These are phyloP conservation scores for Pestalotiopsis sp. DNA, from an alignment of 2,329 filamentous ascomycete species.

Conservation along the genomic window DNA sequence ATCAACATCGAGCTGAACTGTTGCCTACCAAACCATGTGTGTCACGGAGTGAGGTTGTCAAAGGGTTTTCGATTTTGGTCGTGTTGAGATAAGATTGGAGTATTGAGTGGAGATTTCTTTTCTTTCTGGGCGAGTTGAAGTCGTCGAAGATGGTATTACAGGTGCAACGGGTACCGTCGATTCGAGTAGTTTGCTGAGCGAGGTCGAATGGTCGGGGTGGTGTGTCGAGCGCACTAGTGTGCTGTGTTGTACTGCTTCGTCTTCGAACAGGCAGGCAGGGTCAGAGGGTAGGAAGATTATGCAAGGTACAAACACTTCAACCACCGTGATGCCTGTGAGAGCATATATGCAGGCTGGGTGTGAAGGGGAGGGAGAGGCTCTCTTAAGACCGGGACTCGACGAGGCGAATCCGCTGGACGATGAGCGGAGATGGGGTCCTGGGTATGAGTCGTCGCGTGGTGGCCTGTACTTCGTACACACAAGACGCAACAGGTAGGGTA, in stretches of 20 bases:
- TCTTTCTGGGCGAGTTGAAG: not conserved
- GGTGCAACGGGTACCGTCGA: not conserved
- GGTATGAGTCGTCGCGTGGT: conserved; percentile 20
- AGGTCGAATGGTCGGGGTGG: not conserved
- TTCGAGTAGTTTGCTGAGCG: not conserved
- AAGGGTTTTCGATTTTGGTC: not conserved
- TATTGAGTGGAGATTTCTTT: not conserved
- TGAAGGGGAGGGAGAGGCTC: conserved; percentile 18
- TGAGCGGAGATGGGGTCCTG: conserved; percentile 13
- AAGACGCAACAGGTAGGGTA: not conserved
- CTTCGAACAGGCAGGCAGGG: conserved; percentile 8
- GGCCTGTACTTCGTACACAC: conserved; percentile 11
- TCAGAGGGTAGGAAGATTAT: conserved; percentile 26
- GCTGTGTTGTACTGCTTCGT: conserved; percentile 10
- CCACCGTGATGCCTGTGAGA: conserved; percentile 25
- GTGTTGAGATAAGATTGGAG: not conserved
- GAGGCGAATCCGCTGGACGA: conserved; percentile 21
- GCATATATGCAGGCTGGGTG: conserved; percentile 21
- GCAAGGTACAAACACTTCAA: conserved; percentile 33
- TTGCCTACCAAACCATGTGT: conserved; percentile 26
- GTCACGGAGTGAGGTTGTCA: conserved; percentile 17
- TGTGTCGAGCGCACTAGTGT: not conserved
- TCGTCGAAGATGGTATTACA: not conserved
- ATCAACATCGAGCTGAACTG: conserved; percentile 33
- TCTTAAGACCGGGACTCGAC: conserved; percentile 20